phyloP scores from a whole-genome alignment of 371 early-diverging fungal species.

The Mortierella sp. region DNA sequence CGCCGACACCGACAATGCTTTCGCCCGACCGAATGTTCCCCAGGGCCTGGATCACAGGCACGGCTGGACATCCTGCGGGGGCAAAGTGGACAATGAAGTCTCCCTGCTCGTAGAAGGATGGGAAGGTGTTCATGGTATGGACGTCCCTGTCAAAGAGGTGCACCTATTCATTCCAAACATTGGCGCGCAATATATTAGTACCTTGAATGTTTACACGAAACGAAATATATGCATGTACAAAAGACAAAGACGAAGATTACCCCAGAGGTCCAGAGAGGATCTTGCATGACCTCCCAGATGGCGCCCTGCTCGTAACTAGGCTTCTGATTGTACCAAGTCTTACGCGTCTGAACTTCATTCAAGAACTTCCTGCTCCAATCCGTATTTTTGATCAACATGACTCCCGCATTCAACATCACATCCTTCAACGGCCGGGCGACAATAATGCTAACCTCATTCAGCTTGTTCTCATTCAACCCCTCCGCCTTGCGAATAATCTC shows the following conservation, averaged over 20 bases:
- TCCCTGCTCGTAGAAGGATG: conserved; percentile 63
- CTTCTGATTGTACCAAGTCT: conserved; percentile 60
- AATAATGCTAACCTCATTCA: conserved; percentile 62
- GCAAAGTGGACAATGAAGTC: conserved; percentile 78
- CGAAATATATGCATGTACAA: background rate
- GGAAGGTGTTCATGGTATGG: conserved; percentile 75
- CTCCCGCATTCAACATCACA: conserved; percentile 72
- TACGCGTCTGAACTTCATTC: conserved; percentile 63
- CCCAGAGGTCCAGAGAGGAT: conserved; percentile 48
- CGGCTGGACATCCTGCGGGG: conserved; percentile 72
- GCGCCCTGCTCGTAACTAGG: conserved; percentile 74
- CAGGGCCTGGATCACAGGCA: conserved; percentile 68
- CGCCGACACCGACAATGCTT: conserved; percentile 11
- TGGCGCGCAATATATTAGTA: conserved; percentile 6
- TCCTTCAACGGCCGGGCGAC: conserved; percentile 64
- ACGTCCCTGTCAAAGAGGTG: conserved; percentile 67
- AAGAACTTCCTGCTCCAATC: conserved; percentile 70
- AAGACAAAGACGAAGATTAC: conserved; percentile 24
- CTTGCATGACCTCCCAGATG: conserved; percentile 70
- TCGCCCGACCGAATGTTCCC: conserved; percentile 10
- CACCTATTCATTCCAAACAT: conserved; percentile 37
- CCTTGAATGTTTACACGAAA: background rate
- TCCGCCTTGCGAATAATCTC: conserved; percentile 52
- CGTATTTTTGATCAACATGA: conserved; percentile 74
- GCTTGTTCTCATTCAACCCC: conserved; percentile 50